Evolutionary conservation across 2,329 filamentous ascomycete species (phyloP).

Genomic region (Trichoderma citrinoviride): DNA sequence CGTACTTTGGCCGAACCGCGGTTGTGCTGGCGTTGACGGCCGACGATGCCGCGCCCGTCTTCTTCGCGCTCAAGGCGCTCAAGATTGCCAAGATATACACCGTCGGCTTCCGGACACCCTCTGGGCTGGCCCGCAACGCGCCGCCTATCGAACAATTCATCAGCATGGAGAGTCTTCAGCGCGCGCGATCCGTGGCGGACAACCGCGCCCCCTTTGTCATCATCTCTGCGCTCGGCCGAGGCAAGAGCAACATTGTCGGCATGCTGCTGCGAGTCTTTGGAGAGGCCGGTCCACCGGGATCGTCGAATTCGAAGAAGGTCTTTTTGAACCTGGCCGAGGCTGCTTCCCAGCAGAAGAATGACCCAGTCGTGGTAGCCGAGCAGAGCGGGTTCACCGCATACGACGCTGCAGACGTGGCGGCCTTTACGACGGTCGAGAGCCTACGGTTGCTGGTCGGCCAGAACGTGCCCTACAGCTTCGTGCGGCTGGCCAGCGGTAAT

Average conservation of each 20-base stretch:
- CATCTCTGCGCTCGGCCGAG: slow-evolving; percentile 72
- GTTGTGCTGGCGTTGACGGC: slow-evolving; percentile 71
- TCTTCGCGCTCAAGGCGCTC: slow-evolving; percentile 75
- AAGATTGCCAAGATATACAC: slow-evolving; percentile 78
- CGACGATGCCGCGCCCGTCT: slow-evolving; percentile 72
- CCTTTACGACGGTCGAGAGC: slow-evolving; percentile 82
- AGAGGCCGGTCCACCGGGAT: slow-evolving; percentile 32
- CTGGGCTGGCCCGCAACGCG: slow-evolving; percentile 58
- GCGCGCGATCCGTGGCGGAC: slow-evolving; percentile 48
- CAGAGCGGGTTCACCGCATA: slow-evolving; percentile 77
- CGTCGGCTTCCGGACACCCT: slow-evolving; percentile 70
- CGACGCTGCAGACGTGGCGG: slow-evolving; percentile 73
- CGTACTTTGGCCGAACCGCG: slow-evolving; percentile 72
- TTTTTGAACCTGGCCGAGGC: slow-evolving; percentile 75
- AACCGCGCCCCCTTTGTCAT: slow-evolving; percentile 71
- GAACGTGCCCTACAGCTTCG: slow-evolving; percentile 86
- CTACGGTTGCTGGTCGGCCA: slow-evolving; percentile 75
- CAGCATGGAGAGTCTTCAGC: slow-evolving; percentile 62
- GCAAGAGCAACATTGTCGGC: slow-evolving; percentile 75
- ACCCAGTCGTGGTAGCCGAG: slow-evolving; percentile 68
- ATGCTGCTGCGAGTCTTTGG: slow-evolving; percentile 74
- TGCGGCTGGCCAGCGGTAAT: slow-evolving; percentile 64
- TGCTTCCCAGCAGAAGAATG: slow-evolving; percentile 52
- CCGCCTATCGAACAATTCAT: slow-evolving; percentile 78
- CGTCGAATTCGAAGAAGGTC: slow-evolving; percentile 57